Evolutionary conservation across 257 asterid genomes (phyloP).

Genomic region (Salvia splendens): DNA sequence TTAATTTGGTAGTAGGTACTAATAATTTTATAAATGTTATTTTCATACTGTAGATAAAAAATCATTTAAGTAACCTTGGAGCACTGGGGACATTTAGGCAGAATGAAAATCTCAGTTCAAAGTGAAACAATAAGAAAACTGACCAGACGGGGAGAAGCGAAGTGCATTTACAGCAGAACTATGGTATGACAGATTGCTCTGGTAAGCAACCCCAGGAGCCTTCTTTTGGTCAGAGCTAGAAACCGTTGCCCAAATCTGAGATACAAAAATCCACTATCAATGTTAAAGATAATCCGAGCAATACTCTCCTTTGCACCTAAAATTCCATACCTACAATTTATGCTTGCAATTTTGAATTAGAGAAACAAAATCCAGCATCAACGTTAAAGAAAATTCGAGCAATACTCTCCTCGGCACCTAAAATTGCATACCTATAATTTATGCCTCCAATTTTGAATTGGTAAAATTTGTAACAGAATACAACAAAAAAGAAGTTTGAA

Average conservation of each 20-base stretch:
- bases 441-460: background rate
- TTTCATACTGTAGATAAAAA: background rate
- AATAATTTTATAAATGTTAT: background rate
- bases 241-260: slow-evolving; percentile 76
- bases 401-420: slow-evolving; percentile 7
- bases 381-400: slow-evolving; percentile 5
- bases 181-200: slow-evolving; percentile 76
- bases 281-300: slow-evolving; percentile 4
- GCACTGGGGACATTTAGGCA: background rate
- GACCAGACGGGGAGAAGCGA: slow-evolving; percentile 94
- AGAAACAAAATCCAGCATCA: slow-evolving; percentile 20
- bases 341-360: slow-evolving; percentile 1
- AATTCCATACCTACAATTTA: background rate
- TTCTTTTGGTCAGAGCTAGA: slow-evolving; percentile 55
- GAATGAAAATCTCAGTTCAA: background rate
- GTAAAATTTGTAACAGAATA: background rate
- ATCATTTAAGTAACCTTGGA: slow-evolving; percentile 7
- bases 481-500: background rate
- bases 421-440: background rate
- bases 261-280: slow-evolving; percentile 16
- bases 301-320: slow-evolving; percentile 5
- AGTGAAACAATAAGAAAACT: slow-evolving; percentile 20
- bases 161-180: slow-evolving; percentile 82
- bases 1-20: background rate
- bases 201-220: slow-evolving; percentile 68